Evolutionary conservation across 139 green algal species (phyloP).

Genomic region (Chlorella sp.): DNA sequence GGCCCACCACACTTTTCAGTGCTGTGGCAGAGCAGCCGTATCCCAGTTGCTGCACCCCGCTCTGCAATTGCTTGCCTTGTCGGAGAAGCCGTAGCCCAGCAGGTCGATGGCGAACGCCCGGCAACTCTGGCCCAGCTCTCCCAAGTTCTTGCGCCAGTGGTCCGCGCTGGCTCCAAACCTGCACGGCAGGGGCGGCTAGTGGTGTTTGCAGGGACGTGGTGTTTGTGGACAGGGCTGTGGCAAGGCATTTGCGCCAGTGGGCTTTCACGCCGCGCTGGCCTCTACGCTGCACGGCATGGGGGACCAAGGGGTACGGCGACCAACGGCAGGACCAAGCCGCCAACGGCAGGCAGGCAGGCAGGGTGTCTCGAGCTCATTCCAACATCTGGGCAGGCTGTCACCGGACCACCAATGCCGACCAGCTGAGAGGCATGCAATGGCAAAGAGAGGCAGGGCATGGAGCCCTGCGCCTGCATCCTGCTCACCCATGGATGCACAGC

Average conservation of each 20-base stretch:
- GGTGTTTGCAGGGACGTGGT: no score
- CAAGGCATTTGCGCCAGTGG: no score
- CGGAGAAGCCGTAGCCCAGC: constrained; percentile 79
- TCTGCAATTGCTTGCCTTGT: background rate
- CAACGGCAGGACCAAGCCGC: no score
- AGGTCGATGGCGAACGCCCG: constrained; percentile 90
- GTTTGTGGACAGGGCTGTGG: no score
- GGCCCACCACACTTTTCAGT: background rate
- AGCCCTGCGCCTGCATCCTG: background rate
- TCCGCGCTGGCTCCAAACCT: constrained; percentile 96
- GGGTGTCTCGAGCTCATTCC: background rate
- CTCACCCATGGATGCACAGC: constrained; percentile 25
- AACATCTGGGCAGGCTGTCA: background rate
- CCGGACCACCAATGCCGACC: background rate
- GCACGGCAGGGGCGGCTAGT: constrained; percentile 70
- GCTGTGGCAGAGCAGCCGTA: background rate
- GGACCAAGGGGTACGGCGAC: no score
- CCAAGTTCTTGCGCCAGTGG: constrained; percentile 92
- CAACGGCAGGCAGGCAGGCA: background rate
- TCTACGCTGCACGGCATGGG: no score
- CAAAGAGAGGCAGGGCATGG: background rate
- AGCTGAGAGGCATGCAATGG: background rate
- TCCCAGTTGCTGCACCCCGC: background rate
- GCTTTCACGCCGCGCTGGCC: no score
- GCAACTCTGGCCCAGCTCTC: constrained; percentile 58